These are phyloP conservation scores for Hanseniaspora gamundiae DNA, from an alignment of 1,139 yeast species.

Conservation along the genomic window DNA sequence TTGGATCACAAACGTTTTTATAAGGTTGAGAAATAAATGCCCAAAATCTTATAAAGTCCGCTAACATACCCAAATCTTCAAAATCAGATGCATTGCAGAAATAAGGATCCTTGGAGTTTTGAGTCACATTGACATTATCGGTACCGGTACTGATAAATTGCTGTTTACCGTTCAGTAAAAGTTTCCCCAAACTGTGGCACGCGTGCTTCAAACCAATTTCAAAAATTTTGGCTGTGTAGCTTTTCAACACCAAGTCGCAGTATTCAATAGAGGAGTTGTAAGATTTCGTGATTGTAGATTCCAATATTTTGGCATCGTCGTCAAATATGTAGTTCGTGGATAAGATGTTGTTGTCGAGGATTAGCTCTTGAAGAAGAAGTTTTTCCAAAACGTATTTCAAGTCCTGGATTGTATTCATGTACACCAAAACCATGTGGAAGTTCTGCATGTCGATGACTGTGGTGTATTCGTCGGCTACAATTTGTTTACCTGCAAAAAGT, in stretches of 20 bases:
- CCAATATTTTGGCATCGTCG: constrained; percentile 35
- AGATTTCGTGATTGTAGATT: constrained; percentile 28
- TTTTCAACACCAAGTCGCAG: constrained; percentile 1
- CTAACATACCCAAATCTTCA: constrained; percentile 26
- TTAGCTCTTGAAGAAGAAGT: constrained; percentile 19
- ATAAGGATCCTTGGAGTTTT: constrained; percentile 15
- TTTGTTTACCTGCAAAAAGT: neutral
- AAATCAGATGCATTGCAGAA: constrained; percentile 24
- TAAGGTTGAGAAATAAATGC: constrained; percentile 52
- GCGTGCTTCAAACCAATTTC: constrained; percentile 5
- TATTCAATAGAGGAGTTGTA: constrained; percentile 23
- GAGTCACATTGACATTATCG: neutral
- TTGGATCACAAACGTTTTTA: constrained; percentile 41
- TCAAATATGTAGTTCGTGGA: constrained; percentile 43
- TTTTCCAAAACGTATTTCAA: constrained; percentile 6
- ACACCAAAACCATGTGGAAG: constrained; percentile 13
- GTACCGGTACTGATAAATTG: neutral
- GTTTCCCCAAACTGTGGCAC: constrained; percentile 2
- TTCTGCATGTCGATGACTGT: constrained; percentile 4
- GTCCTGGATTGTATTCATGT: constrained; percentile 16
- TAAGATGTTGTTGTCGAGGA: constrained; percentile 22
- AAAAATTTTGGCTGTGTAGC: constrained; percentile 4
- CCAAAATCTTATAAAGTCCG: constrained; percentile 54
- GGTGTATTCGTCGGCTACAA: constrained; percentile 5
- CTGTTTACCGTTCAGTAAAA: constrained; percentile 2